Conservation (phyloP, 73 alveolate genomes). For the Paramecium sexaurelia region DNA sequence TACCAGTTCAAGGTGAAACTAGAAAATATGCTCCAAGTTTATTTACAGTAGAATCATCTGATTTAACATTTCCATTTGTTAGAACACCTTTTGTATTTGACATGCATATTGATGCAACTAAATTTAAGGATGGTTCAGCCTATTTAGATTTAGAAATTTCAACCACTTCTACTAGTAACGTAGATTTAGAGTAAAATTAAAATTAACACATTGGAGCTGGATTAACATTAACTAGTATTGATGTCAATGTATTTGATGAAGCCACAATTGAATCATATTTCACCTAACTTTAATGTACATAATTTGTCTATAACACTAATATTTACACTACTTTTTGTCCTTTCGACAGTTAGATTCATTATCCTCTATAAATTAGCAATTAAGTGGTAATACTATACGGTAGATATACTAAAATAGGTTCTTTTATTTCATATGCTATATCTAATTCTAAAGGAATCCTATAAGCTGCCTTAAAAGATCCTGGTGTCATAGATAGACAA, state of each 20-base stretch:
- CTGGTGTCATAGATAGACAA: background rate
- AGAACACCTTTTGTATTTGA: background rate
- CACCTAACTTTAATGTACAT: background rate
- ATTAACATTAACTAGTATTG: background rate
- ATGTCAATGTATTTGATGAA: slow-evolving; percentile 1
- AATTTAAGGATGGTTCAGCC: background rate
- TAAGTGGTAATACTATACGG: background rate
- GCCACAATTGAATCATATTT: background rate
- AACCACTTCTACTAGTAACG: background rate
- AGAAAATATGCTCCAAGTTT: background rate
- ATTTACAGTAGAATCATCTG: background rate
- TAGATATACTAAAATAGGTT: background rate
- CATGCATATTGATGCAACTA: background rate
- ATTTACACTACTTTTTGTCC: slow-evolving; percentile 24
- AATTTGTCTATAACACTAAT: background rate
- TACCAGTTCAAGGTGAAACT: background rate
- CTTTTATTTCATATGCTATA: background rate
- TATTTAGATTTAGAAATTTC: background rate
- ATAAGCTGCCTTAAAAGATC: background rate
- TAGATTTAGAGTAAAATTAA: slow-evolving; percentile 18
- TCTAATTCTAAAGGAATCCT: background rate
- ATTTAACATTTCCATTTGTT: slow-evolving; percentile 21
- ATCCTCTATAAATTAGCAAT: background rate
- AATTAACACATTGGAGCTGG: background rate
- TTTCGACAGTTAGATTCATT: background rate